These are phyloP conservation scores for Celoporthe dispersa DNA, from an alignment of 2,329 filamentous ascomycete species.

Conservation along the genomic window DNA sequence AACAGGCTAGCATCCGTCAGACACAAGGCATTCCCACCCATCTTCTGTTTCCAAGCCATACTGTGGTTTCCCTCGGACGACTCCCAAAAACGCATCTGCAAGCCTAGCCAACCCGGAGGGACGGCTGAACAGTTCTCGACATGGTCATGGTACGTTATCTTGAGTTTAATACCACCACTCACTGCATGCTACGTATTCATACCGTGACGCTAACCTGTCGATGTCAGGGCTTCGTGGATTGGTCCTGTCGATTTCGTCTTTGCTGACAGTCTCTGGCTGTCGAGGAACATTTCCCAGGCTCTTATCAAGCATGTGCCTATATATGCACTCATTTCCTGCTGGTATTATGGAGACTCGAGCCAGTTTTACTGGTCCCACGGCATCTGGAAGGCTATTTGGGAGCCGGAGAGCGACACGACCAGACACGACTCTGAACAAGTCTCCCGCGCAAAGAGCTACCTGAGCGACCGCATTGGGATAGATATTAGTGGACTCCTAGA, in stretches of 20 bases:
- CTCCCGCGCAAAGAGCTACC: neutral
- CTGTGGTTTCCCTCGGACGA: neutral
- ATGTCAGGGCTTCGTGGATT: neutral
- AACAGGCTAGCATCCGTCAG: neutral
- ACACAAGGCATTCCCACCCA: neutral
- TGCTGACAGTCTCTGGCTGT: neutral
- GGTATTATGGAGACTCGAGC: neutral
- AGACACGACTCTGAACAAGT: neutral
- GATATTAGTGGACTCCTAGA: neutral
- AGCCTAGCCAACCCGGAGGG: neutral
- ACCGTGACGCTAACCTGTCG: neutral
- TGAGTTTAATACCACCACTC: neutral
- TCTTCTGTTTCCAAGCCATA: neutral
- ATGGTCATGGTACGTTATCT: neutral
- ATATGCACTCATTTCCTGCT: neutral
- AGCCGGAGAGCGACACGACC: neutral
- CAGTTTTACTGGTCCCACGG: neutral
- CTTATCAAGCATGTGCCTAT: neutral
- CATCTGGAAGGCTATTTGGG: neutral
- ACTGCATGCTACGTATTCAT: neutral
- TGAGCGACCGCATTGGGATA: neutral
- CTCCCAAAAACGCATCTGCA: neutral
- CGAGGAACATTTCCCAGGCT: neutral
- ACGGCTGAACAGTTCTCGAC: neutral
- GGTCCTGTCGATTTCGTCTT: neutral